Conservation (phyloP, 1,139 yeast species). For the Saccharomyces hybrid region DNA sequence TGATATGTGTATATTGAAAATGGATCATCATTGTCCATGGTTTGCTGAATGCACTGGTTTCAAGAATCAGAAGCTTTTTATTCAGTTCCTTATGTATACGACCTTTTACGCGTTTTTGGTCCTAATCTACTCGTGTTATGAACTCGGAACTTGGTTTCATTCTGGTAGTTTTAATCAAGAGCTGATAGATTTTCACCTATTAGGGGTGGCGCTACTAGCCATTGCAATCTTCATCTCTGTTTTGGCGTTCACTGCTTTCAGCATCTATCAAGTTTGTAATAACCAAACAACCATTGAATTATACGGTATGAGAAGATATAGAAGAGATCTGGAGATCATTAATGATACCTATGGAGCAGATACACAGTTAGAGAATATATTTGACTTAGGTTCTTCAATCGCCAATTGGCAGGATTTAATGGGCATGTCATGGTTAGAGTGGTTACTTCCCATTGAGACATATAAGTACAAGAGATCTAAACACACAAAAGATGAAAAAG, state of each 20-base stretch:
- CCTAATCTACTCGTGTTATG: conserved; percentile 34
- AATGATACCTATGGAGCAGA: conserved; percentile 32
- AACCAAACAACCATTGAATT: conserved; percentile 81
- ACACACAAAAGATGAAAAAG: conserved; percentile 37
- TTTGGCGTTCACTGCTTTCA: conserved; percentile 49
- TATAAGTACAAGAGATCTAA: conserved; percentile 24
- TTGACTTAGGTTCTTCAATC: conserved; percentile 54
- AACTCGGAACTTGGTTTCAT: conserved; percentile 46
- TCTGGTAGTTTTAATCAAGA: conserved; percentile 36
- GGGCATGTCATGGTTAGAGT: conserved; percentile 58
- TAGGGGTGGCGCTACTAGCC: conserved; percentile 53
- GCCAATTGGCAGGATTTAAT: conserved; percentile 61
- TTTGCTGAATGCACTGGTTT: conserved; percentile 84
- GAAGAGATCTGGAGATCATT: conserved; percentile 39
- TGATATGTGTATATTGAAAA: conserved; percentile 58
- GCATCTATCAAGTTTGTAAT: conserved; percentile 48
- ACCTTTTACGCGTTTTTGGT: conserved; percentile 43
- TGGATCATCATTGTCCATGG: conserved; percentile 98
- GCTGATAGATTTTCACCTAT: conserved; percentile 50
- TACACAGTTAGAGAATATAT: conserved; percentile 51
- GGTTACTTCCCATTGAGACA: conserved; percentile 61
- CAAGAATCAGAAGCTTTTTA: conserved; percentile 66
- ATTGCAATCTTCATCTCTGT: conserved; percentile 60
- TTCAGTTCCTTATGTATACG: conserved; percentile 63
- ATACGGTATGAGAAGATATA: conserved; percentile 52